Conservation (phyloP, 768 basidiomycete genomes). For the Xerocomellus amylosporus region DNA sequence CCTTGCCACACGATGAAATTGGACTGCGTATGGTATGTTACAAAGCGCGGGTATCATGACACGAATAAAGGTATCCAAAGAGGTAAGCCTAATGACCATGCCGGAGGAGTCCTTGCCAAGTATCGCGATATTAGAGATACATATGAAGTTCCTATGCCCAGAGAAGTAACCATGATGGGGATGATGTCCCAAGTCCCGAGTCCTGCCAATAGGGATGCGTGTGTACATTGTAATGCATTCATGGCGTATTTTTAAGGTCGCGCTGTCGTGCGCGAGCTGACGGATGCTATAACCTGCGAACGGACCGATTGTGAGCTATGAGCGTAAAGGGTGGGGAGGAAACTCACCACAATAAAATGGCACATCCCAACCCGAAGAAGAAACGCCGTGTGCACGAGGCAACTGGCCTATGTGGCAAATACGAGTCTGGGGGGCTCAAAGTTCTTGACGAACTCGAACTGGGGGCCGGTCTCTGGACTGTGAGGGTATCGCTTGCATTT, state of each 20-base stretch:
- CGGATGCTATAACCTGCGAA: conserved; percentile 2
- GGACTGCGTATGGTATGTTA: conserved; percentile 1
- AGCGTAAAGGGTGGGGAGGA: neutral
- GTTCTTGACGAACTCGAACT: conserved; percentile 70
- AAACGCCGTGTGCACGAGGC: no score
- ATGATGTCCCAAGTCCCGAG: neutral
- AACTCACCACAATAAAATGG: conserved; percentile 4
- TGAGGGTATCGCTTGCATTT: conserved; percentile 74
- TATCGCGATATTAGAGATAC: conserved; percentile 22
- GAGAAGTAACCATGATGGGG: neutral
- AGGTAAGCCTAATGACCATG: neutral
- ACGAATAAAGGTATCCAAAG: conserved; percentile 12
- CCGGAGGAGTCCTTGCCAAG: conserved; percentile 8
- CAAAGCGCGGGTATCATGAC: conserved; percentile 16
- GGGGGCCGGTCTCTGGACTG: conserved; percentile 77
- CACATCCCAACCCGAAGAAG: neutral
- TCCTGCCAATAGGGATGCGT: conserved; percentile 23
- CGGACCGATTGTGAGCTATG: neutral
- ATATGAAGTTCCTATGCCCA: conserved; percentile 14
- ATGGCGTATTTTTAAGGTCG: conserved; percentile 6
- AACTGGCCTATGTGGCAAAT: no score
- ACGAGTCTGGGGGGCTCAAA: conserved; percentile 33
- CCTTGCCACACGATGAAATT: conserved; percentile 19
- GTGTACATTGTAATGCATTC: conserved; percentile 29
- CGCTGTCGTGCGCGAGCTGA: neutral